Percentiles rank a stretch among this genome's conserved stretches.
phyloP scores from a whole-genome alignment of 2,329 filamentous ascomycete genomes.

The Xylariales sp. region DNA sequence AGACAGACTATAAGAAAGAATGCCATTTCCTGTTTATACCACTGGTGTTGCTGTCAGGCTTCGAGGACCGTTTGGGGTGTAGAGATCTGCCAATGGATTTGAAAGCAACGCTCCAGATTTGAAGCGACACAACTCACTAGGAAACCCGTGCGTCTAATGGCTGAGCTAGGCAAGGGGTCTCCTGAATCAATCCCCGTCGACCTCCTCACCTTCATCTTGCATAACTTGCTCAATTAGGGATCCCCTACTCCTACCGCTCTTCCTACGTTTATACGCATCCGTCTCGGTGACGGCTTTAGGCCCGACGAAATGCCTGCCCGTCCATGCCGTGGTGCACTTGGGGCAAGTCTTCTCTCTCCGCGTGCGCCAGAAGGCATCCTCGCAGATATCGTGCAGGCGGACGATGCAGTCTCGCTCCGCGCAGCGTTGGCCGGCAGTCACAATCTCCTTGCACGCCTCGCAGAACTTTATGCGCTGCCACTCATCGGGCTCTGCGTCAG shows the following conservation, averaged over 20 bases:
- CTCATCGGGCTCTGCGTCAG: slow-evolving; percentile 52
- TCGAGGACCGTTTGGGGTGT: no score
- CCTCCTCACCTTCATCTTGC: slow-evolving; percentile 21
- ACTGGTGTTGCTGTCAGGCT: no score
- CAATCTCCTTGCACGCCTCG: slow-evolving; percentile 81
- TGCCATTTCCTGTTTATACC: no score
- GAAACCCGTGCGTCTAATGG: no score
- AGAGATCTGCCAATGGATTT: no score
- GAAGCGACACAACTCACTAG: no score
- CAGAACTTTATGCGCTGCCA: slow-evolving; percentile 81
- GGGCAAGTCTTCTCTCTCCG: slow-evolving; percentile 62
- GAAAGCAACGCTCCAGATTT: no score
- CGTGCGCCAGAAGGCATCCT: slow-evolving; percentile 67
- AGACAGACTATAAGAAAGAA: no score
- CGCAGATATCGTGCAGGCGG: slow-evolving; percentile 74
- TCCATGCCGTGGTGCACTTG: slow-evolving; percentile 49
- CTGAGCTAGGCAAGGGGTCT: no score
- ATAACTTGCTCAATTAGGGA: slow-evolving; percentile 30
- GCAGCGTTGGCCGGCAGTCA: slow-evolving; percentile 81
- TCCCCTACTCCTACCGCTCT: slow-evolving; percentile 25
- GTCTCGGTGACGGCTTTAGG: slow-evolving; percentile 53
- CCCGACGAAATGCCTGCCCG: slow-evolving; percentile 45
- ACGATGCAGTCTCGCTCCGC: slow-evolving; percentile 60
- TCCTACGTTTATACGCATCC: slow-evolving; percentile 41
- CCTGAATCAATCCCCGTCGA: slow-evolving; percentile 14